A percentile compares a stretch with the other conserved stretches of the same genome.
Conservation (phyloP, 306 rosid genomes). For the Albizia julibrissin region DNA sequence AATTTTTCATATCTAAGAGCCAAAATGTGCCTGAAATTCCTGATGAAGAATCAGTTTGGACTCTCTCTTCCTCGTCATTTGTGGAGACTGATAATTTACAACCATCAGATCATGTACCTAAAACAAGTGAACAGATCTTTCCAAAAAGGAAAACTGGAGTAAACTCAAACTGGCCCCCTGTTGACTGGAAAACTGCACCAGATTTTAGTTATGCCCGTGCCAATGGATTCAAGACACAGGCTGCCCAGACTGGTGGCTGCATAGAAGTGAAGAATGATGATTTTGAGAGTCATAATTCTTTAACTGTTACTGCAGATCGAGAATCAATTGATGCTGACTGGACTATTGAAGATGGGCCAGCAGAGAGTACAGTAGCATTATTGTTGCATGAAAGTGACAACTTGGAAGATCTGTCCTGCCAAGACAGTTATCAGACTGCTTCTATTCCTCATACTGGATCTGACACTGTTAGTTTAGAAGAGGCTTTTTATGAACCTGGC, state of each 20-base stretch:
- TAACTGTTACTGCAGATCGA: slow-evolving; percentile 44
- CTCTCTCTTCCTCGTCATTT: slow-evolving; percentile 43
- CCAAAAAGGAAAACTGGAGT: slow-evolving; percentile 48
- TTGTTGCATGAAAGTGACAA: slow-evolving; percentile 38
- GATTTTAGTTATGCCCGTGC: slow-evolving; percentile 67
- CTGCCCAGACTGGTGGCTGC: slow-evolving; percentile 40
- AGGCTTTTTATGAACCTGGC: slow-evolving; percentile 9
- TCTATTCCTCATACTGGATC: slow-evolving; percentile 29
- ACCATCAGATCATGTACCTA: slow-evolving; percentile 31
- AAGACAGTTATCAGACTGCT: slow-evolving; percentile 35
- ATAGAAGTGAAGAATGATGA: slow-evolving; percentile 36
- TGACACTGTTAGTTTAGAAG: slow-evolving; percentile 36
- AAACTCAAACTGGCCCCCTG: slow-evolving; percentile 71
- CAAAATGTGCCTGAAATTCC: slow-evolving; percentile 73
- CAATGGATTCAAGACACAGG: slow-evolving; percentile 55
- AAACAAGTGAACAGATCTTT: slow-evolving; percentile 45
- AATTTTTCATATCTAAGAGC: slow-evolving; percentile 66
- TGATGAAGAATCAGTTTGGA: slow-evolving; percentile 78
- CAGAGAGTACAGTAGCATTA: slow-evolving; percentile 39
- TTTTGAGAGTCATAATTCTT: slow-evolving; percentile 33
- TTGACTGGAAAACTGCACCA: slow-evolving; percentile 86
- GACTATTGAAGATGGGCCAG: slow-evolving; percentile 45
- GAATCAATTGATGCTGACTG: slow-evolving; percentile 46
- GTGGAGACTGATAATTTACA: slow-evolving; percentile 39
- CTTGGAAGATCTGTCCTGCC: slow-evolving; percentile 40